phyloP scores from a whole-genome alignment of 2,329 filamentous ascomycete species.

The Immersiporthe knoxdaviesiana region DNA sequence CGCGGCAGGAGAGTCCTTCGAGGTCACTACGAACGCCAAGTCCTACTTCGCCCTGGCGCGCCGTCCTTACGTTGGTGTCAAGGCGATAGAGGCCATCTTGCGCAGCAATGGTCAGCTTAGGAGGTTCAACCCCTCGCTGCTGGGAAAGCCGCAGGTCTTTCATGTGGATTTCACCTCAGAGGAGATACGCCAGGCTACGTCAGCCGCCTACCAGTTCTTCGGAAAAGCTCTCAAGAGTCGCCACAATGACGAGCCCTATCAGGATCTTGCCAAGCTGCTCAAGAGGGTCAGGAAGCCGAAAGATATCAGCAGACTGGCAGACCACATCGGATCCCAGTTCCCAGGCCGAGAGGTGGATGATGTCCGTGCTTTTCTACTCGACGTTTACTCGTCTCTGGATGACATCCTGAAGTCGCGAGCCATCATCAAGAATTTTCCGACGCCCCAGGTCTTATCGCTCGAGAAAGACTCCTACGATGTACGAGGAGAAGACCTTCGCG shows the following conservation, averaged over 20 bases:
- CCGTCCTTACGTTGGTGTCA: constrained; percentile 35
- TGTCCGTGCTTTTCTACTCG: constrained; percentile 43
- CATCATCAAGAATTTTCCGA: constrained; percentile 29
- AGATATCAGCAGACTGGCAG: not conserved
- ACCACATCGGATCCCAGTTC: constrained; percentile 7
- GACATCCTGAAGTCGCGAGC: constrained; percentile 39
- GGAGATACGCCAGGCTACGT: constrained; percentile 38
- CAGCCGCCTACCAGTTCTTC: constrained; percentile 13
- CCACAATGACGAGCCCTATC: constrained; percentile 25
- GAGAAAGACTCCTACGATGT: constrained; percentile 37
- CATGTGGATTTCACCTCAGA: constrained; percentile 52
- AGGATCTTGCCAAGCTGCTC: constrained; percentile 31
- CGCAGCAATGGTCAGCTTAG: constrained; percentile 29
- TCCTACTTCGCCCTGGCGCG: constrained; percentile 22
- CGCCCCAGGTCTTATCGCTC: constrained; percentile 38
- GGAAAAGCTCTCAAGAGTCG: constrained; percentile 23
- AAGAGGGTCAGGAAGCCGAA: constrained; percentile 10
- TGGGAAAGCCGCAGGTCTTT: constrained; percentile 33
- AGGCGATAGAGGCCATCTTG: constrained; percentile 31
- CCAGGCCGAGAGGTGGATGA: constrained; percentile 38
- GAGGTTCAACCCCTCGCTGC: constrained; percentile 12
- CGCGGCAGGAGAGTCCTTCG: not conserved
- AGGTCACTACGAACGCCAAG: constrained; percentile 11
- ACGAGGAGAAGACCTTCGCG: constrained; percentile 36
- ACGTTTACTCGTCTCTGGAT: constrained; percentile 42